phyloP scores from a whole-genome alignment of 768 basidiomycete species.

The Symmetrospora coprosmae region DNA sequence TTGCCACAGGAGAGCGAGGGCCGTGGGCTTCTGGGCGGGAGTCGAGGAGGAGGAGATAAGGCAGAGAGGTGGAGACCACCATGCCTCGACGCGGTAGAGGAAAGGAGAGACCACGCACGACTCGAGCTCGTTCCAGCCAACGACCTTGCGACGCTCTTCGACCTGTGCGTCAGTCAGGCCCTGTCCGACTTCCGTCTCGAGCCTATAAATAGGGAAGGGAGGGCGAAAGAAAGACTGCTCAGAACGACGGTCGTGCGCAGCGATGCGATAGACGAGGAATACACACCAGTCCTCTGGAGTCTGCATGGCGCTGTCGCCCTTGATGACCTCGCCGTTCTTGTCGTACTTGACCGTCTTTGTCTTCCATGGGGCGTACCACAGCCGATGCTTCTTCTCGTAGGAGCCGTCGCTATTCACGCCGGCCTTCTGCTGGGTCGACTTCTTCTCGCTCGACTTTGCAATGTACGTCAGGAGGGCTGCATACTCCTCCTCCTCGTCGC shows the following conservation, averaged over 20 bases:
- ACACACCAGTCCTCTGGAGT: constrained; percentile 24
- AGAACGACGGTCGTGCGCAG: not conserved
- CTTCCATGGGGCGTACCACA: constrained; percentile 45
- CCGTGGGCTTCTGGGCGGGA: too few species aligned
- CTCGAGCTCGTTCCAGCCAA: constrained; percentile 43
- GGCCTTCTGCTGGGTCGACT: constrained; percentile 24
- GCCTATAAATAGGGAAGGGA: constrained; percentile 37
- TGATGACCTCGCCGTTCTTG: constrained; percentile 35
- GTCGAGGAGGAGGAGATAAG: not conserved
- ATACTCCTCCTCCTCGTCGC: constrained; percentile 37
- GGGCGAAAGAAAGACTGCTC: not conserved
- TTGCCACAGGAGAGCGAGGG: too few species aligned
- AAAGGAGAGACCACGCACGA: constrained; percentile 36
- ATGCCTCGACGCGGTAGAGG: too few species aligned
- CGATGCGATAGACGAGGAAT: not conserved
- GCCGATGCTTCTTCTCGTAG: constrained; percentile 37
- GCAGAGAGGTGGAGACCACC: not conserved
- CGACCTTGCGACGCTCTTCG: constrained; percentile 35
- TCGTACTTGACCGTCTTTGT: constrained; percentile 34
- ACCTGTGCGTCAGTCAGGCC: constrained; percentile 39
- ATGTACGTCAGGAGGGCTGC: constrained; percentile 39
- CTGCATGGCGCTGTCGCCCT: not conserved
- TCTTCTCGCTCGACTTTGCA: constrained; percentile 34
- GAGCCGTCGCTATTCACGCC: constrained; percentile 34
- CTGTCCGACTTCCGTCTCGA: constrained; percentile 39